phyloP scores from a whole-genome alignment of 768 basidiomycete species.

The Hydnomerulius pinastri region DNA sequence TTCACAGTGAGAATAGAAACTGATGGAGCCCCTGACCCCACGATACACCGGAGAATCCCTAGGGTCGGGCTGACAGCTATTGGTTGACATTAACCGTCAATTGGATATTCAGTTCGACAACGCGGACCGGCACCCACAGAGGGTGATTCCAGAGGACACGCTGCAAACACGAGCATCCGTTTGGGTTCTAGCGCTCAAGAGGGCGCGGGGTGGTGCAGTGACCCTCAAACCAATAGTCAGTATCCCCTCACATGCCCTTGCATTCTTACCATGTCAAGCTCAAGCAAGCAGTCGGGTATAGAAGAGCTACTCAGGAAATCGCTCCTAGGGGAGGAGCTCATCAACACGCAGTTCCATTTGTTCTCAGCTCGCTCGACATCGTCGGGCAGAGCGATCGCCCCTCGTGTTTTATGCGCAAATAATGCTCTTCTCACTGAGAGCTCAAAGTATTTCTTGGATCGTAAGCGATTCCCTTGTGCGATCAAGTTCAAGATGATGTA shows the following conservation, averaged over 20 bases:
- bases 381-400: slow-evolving; percentile 13
- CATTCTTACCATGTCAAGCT: slow-evolving; percentile 10
- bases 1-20: too few relatives aligned
- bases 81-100: too few relatives aligned
- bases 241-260: not conserved
- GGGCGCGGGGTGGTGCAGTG: too few relatives aligned
- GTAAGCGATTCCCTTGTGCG: slow-evolving; percentile 13
- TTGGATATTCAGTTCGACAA: too few relatives aligned
- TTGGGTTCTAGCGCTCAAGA: too few relatives aligned
- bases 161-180: too few relatives aligned
- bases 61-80: too few relatives aligned
- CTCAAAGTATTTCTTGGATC: slow-evolving; percentile 29
- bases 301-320: slow-evolving; percentile 26
- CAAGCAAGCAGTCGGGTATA: slow-evolving; percentile 10
- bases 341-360: slow-evolving; percentile 34
- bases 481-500: not conserved
- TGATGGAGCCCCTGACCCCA: too few relatives aligned
- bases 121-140: too few relatives aligned
- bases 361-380: slow-evolving; percentile 22
- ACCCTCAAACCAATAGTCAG: too few relatives aligned
- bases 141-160: too few relatives aligned
- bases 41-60: too few relatives aligned
- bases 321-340: slow-evolving; percentile 27
- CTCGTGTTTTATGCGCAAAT: slow-evolving; percentile 29
- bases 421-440: slow-evolving; percentile 24